These are phyloP conservation scores for Geoglossum cookeanum DNA, from an alignment of 2,329 filamentous ascomycete species.

Conservation along the genomic window DNA sequence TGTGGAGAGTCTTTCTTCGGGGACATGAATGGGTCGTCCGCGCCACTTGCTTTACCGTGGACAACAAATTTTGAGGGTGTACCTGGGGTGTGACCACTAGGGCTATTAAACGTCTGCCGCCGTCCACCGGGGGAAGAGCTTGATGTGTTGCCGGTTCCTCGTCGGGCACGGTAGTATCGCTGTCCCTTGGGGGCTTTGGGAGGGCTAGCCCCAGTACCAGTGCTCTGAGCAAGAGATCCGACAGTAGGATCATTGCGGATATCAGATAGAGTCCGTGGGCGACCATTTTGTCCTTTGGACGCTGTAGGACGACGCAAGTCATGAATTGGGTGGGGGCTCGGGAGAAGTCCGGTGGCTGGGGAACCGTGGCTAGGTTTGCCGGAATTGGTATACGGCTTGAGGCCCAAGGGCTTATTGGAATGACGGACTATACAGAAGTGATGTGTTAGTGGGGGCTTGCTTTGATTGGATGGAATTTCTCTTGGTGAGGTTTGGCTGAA, in stretches of 20 bases:
- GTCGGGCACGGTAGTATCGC: not conserved
- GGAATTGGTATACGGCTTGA: not conserved
- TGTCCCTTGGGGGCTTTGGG: not conserved
- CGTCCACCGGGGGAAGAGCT: not conserved
- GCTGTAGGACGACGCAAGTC: not conserved
- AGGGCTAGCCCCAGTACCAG: not conserved
- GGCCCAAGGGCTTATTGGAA: not conserved
- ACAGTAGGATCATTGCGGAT: not conserved
- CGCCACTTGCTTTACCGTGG: not conserved
- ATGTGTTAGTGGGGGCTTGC: not conserved
- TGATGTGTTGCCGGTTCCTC: not conserved
- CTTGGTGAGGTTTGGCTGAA: not conserved
- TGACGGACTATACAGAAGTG: not conserved
- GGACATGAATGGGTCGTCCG: not conserved
- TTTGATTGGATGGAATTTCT: not conserved
- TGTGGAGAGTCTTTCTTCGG: not conserved
- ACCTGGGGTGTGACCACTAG: not conserved
- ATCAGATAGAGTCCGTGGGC: not conserved
- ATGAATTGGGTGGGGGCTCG: constrained; percentile 1
- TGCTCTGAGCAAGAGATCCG: not conserved
- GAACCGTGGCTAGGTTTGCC: not conserved
- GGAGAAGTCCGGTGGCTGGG: not conserved
- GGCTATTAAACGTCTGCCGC: not conserved
- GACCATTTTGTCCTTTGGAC: not conserved
- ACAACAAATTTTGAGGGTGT: not conserved